These are phyloP conservation scores for Backusella macrospora DNA, from an alignment of 192 early-diverging fungal species.

Conservation along the genomic window DNA sequence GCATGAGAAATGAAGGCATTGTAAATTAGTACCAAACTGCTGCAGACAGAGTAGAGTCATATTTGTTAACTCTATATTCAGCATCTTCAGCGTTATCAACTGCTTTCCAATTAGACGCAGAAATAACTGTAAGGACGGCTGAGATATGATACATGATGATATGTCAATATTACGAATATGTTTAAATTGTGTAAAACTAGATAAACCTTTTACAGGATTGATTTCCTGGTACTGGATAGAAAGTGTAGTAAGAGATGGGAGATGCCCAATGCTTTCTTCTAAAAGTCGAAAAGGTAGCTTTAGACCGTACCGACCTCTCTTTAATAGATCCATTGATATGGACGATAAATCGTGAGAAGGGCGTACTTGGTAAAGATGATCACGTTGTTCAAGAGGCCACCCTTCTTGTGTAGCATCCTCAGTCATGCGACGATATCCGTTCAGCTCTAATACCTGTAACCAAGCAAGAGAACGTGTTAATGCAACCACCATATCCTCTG, in stretches of 20 bases:
- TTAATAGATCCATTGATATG: conserved; percentile 26
- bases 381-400: conserved; percentile 18
- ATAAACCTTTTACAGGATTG: neutral
- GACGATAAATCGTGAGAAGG: conserved; percentile 23
- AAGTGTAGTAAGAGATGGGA: neutral
- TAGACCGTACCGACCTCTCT: conserved; percentile 10
- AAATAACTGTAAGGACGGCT: conserved; percentile 28
- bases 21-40: conserved; percentile 22
- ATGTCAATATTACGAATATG: conserved; percentile 27
- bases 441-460: conserved; percentile 17
- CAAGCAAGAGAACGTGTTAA: neutral
- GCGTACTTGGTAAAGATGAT: conserved; percentile 27
- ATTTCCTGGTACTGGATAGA: conserved; percentile 26
- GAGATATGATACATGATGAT: conserved; percentile 29
- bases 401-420: neutral
- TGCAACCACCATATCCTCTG: conserved; percentile 21
- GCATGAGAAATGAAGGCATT: conserved; percentile 37
- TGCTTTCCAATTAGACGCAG: conserved; percentile 13
- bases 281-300: conserved; percentile 12
- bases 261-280: neutral
- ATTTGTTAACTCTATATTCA: conserved; percentile 32
- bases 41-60: conserved; percentile 27
- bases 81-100: conserved; percentile 29
- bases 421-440: conserved; percentile 18
- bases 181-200: neutral